A percentile compares a stretch with the other conserved stretches of the same genome.
phyloP scores from a whole-genome alignment of 176 grass and related monocot species.

The Areca catechu region DNA sequence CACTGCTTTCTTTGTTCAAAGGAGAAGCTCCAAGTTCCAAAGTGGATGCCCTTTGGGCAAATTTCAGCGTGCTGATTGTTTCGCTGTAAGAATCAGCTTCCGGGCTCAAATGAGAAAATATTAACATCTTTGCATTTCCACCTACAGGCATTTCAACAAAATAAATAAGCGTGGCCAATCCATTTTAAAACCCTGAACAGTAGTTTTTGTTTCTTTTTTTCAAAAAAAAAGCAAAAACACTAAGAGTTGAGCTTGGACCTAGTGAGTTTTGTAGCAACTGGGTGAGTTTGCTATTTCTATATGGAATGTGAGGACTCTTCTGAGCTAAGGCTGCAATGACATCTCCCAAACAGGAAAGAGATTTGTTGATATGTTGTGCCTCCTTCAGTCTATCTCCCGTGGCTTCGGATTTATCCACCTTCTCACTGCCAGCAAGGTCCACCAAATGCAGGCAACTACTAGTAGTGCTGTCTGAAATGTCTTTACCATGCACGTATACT shows the following conservation, averaged over 20 bases:
- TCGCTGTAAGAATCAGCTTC: constrained; percentile 59
- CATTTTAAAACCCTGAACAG: too few species aligned
- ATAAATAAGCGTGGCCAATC: neutral
- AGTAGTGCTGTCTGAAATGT: constrained; percentile 41
- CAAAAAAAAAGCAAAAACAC: neutral
- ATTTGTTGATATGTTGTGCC: constrained; percentile 82
- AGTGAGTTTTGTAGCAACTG: constrained; percentile 78
- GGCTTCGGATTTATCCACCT: constrained; percentile 75
- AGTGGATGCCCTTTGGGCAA: constrained; percentile 79
- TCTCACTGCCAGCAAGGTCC: constrained; percentile 93
- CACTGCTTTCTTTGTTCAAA: constrained; percentile 73
- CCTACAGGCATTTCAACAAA: constrained; percentile 31
- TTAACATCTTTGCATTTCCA: constrained; percentile 69
- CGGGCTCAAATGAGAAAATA: constrained; percentile 75
- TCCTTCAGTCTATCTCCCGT: constrained; percentile 74
- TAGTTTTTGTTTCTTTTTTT: neutral
- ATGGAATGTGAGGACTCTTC: constrained; percentile 89
- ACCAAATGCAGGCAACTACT: constrained; percentile 74
- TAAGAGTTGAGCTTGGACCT: constrained; percentile 30
- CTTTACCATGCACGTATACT: constrained; percentile 71
- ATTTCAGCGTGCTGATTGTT: constrained; percentile 80
- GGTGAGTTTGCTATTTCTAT: constrained; percentile 92
- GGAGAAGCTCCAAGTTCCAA: constrained; percentile 71
- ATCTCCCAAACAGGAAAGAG: constrained; percentile 90
- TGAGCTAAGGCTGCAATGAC: constrained; percentile 84